Evolutionary conservation across 257 asterid species (phyloP).

Genomic region (Nicotiana paniculata): DNA sequence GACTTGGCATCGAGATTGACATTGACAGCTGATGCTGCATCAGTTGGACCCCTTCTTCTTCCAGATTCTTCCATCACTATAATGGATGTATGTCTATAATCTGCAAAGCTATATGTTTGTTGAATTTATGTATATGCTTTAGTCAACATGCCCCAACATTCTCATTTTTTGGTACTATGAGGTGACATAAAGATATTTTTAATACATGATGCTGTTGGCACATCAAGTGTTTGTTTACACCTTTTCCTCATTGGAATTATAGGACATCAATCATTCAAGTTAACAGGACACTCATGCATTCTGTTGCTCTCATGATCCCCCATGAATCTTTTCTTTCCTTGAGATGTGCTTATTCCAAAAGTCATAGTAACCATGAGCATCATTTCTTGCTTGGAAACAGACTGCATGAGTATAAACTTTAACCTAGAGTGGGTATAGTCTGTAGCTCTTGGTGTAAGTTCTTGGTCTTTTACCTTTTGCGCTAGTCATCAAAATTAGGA

Average conservation of each 20-base stretch:
- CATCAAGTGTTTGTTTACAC: background rate
- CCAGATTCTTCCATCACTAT: slow-evolving; percentile 76
- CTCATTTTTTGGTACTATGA: background rate
- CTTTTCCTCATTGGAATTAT: background rate
- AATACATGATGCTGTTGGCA: background rate
- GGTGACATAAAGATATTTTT: background rate
- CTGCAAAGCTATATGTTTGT: background rate
- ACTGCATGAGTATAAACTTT: background rate
- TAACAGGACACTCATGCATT: background rate
- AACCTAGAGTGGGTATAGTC: background rate
- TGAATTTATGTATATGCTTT: background rate
- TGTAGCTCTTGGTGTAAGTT: background rate
- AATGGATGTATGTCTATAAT: slow-evolving; percentile 65
- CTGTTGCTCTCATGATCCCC: background rate
- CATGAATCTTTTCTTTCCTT: background rate
- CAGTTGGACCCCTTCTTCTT: slow-evolving; percentile 77
- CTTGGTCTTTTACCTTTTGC: background rate
- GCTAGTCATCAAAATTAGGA: background rate
- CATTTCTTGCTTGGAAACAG: background rate
- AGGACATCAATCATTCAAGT: background rate
- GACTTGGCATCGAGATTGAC: slow-evolving; percentile 94
- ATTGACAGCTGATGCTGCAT: slow-evolving; percentile 68
- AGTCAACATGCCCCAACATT: background rate
- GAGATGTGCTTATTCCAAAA: background rate
- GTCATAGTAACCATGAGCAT: background rate